phyloP scores from a whole-genome alignment of 306 rosid genomes.

The Canavalia ensiformis region DNA sequence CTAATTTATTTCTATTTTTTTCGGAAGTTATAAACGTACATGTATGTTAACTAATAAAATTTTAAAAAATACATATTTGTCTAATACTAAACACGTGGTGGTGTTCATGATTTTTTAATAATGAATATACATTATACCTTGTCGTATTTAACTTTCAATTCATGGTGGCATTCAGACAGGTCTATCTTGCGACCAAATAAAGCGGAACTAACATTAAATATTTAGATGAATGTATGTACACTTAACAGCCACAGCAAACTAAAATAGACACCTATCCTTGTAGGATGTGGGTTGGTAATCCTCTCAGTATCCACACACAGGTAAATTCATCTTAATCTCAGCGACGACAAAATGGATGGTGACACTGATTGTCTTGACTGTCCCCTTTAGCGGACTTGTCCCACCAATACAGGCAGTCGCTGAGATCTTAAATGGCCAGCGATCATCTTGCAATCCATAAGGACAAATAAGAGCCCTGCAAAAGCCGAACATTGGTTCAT shows the following conservation, averaged over 20 bases:
- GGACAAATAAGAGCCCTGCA: slow-evolving; percentile 48
- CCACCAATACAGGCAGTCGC: slow-evolving; percentile 30
- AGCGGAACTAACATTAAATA: slow-evolving; percentile 47
- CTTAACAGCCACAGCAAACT: slow-evolving; percentile 48
- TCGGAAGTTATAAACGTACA: background rate
- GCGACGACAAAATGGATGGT: slow-evolving; percentile 32
- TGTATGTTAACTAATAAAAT: no score
- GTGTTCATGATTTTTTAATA: background rate
- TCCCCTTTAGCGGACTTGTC: slow-evolving; percentile 37
- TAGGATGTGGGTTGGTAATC: slow-evolving; percentile 49
- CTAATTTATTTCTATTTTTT: no score
- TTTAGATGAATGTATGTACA: slow-evolving; percentile 63
- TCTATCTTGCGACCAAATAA: slow-evolving; percentile 24
- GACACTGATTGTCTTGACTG: slow-evolving; percentile 24
- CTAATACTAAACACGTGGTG: background rate
- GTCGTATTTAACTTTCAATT: slow-evolving; percentile 15
- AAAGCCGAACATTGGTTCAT: slow-evolving; percentile 33
- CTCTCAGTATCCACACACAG: slow-evolving; percentile 45
- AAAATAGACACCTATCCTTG: slow-evolving; percentile 45
- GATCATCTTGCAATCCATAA: slow-evolving; percentile 31
- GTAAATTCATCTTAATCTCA: slow-evolving; percentile 45
- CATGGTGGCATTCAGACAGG: slow-evolving; percentile 1
- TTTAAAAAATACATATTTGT: background rate
- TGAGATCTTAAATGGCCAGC: slow-evolving; percentile 13
- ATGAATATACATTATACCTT: background rate